phyloP scores from a whole-genome alignment of 148 eudicot species.

The Rhododendron ferrugineum region DNA sequence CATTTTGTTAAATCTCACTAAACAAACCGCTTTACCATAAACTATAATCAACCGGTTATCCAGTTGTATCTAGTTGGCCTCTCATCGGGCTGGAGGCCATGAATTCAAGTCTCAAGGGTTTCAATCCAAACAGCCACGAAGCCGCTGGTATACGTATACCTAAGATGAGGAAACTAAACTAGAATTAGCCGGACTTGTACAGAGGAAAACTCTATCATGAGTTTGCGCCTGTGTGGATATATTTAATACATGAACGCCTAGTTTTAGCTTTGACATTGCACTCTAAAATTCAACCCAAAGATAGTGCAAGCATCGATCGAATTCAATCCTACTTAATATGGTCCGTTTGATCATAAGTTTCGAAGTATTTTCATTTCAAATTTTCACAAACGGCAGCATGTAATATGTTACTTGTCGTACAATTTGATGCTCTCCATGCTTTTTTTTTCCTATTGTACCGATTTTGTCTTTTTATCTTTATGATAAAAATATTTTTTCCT shows the following conservation, averaged over 20 bases:
- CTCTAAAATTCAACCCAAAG: not conserved
- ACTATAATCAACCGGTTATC: not conserved
- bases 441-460: too few species aligned
- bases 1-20: not conserved
- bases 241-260: too few species aligned
- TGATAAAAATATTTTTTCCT: too few species aligned
- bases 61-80: not conserved
- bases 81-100: too few species aligned
- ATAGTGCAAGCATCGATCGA: not conserved
- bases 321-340: not conserved
- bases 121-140: too few species aligned
- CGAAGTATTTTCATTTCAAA: not conserved
- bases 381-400: not conserved
- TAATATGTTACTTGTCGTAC: not conserved
- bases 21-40: not conserved
- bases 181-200: not conserved
- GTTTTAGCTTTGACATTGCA: too few species aligned
- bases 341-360: not conserved
- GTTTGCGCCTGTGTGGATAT: too few species aligned
- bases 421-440: too few species aligned
- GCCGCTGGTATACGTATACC: too few species aligned
- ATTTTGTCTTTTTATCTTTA: too few species aligned
- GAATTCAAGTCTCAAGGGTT: too few species aligned
- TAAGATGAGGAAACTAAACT: not conserved
- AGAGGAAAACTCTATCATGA: too few species aligned